phyloP scores from a whole-genome alignment of 345 rosid species.

The Acer saccharum region DNA sequence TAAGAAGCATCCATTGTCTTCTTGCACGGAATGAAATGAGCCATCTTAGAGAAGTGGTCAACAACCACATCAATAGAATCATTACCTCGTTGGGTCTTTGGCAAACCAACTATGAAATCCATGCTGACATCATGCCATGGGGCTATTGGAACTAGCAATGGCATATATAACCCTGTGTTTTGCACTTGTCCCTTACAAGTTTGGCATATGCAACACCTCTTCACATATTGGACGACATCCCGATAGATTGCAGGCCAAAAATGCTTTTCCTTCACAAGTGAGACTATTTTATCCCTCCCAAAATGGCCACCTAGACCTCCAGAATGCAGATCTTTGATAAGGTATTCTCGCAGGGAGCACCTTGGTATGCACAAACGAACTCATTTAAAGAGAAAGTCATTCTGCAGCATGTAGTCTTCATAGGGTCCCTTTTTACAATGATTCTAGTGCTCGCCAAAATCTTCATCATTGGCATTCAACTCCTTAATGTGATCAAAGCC shows the following conservation, averaged over 20 bases:
- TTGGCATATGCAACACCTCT: neutral
- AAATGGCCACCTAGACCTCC: neutral
- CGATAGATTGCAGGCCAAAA: neutral
- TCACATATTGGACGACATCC: neutral
- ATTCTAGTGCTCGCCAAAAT: neutral
- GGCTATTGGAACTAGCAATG: neutral
- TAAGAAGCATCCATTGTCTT: neutral
- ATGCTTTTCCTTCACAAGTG: neutral
- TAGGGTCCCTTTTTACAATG: neutral
- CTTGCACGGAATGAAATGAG: neutral
- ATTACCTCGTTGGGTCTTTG: neutral
- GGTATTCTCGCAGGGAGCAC: neutral
- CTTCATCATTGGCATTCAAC: neutral
- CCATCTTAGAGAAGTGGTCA: neutral
- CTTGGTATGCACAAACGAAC: neutral
- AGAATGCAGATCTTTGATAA: neutral
- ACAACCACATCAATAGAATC: neutral
- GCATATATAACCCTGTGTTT: neutral
- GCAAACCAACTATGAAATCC: neutral
- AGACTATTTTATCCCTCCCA: neutral
- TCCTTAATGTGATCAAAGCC: neutral
- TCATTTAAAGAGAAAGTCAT: neutral
- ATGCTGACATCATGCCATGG: neutral
- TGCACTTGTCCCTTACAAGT: neutral
- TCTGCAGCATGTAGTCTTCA: neutral